Percentiles rank a stretch among this genome's conserved stretches.
Evolutionary conservation across 352 stramenopile species (phyloP).

Genomic region (Phytophthora uliginosa): DNA sequence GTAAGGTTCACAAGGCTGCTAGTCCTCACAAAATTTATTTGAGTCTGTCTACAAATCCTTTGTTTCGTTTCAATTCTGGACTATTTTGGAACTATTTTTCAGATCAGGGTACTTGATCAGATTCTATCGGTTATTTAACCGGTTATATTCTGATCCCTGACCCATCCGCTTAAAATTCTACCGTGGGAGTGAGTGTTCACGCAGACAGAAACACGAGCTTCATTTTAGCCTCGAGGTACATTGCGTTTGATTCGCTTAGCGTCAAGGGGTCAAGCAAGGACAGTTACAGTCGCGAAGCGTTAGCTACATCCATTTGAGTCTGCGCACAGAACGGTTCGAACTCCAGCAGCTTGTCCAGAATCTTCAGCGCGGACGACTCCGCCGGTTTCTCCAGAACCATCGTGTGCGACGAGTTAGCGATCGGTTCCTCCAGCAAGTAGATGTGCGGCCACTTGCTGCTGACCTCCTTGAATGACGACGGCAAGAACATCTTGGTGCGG

Average conservation of each 20-base stretch:
- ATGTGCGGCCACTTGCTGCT: slow-evolving; percentile 31
- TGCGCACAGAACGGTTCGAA: slow-evolving; percentile 20
- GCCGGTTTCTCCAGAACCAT: slow-evolving; percentile 52
- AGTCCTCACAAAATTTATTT: too few relatives aligned
- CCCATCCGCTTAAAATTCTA: too few relatives aligned
- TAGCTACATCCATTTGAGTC: slow-evolving; percentile 3
- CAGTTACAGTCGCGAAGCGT: slow-evolving; percentile 2
- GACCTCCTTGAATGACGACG: slow-evolving; percentile 28
- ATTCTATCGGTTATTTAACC: too few relatives aligned
- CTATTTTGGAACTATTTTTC: too few relatives aligned
- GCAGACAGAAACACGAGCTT: too few relatives aligned
- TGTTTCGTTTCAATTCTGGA: too few relatives aligned
- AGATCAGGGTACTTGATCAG: too few relatives aligned
- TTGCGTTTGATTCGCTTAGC: background rate
- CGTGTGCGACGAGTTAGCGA: slow-evolving; percentile 40
- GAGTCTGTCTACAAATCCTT: too few relatives aligned
- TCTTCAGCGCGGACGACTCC: slow-evolving; percentile 34
- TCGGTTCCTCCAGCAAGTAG: slow-evolving; percentile 34
- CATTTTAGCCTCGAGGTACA: too few relatives aligned
- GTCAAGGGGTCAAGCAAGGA: background rate
- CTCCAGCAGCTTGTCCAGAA: slow-evolving; percentile 29
- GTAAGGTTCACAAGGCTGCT: too few relatives aligned
- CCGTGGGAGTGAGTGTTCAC: too few relatives aligned
- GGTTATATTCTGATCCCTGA: too few relatives aligned
- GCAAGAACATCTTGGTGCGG: slow-evolving; percentile 44